A percentile compares a stretch with the other conserved stretches of the same genome.
These are phyloP conservation scores for Oenanthe javanica DNA, from an alignment of 140 eudicot species.

Conservation along the genomic window DNA sequence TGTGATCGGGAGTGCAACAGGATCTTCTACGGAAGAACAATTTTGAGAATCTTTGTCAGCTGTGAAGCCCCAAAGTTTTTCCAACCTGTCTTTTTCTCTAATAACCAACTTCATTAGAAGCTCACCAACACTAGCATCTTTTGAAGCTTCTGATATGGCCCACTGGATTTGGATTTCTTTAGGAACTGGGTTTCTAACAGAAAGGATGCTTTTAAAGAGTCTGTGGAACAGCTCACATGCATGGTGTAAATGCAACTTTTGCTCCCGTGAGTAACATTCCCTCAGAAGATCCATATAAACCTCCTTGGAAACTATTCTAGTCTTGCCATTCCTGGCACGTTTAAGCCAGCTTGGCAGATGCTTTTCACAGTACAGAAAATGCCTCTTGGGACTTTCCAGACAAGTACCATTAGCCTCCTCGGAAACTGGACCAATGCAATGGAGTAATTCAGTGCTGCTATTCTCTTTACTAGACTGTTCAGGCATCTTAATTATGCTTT, in stretches of 20 bases:
- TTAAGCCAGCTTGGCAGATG: constrained; percentile 96
- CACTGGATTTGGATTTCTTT: constrained; percentile 87
- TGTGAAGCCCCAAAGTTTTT: constrained; percentile 62
- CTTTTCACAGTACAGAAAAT: constrained; percentile 73
- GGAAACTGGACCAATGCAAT: constrained; percentile 47
- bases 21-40: constrained; percentile 27
- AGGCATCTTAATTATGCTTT: constrained; percentile 18
- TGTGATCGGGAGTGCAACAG: constrained; percentile 13
- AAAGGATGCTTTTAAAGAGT: constrained; percentile 71
- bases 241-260: constrained; percentile 68
- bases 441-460: constrained; percentile 25
- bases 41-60: constrained; percentile 24
- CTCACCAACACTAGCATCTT: constrained; percentile 49
- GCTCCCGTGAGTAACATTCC: constrained; percentile 54
- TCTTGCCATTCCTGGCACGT: constrained; percentile 93
- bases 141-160: constrained; percentile 89
- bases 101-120: constrained; percentile 60
- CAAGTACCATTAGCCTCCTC: constrained; percentile 47
- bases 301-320: constrained; percentile 83
- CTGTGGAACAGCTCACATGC: constrained; percentile 88
- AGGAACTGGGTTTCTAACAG: constrained; percentile 81
- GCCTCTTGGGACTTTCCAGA: constrained; percentile 52
- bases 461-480: constrained; percentile 16
- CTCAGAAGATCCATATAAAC: constrained; percentile 76
- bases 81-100: constrained; percentile 65